Base-by-base conservation (phyloP, 257 asterid genomes). In the Plantago ovata region DNA sequence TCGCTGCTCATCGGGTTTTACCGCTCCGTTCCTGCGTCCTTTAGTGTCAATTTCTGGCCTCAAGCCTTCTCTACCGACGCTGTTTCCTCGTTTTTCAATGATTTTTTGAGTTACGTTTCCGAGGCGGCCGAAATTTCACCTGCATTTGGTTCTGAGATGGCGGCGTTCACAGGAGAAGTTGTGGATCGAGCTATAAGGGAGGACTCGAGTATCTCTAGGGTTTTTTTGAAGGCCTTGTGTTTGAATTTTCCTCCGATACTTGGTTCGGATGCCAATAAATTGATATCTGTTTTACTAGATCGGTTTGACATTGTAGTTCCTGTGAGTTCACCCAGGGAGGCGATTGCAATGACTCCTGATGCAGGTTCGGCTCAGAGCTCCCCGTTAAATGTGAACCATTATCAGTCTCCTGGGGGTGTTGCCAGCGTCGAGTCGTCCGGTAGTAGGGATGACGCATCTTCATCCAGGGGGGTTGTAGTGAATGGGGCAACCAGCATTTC, bases 31-130 rank as follows among this genome's bases (percentile, higher is more conserved):
- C 96, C 96, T 7, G 67, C 74, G 1, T 82, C 97, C 3, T 84
- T 93, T 49, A 60, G 63, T 50, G 74, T 48, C 46, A 65, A 69
- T 32, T 93, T 89, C 73, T 93, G 99, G 99, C 99, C 99, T 23
- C 99, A 84, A 64, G 81, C 97, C 3, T 82, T 79, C 60, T 63
- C 84, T 12, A 14, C 53, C 2, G 97, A 82, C 56, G 72, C 95
- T 10, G 75, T 86, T 61, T 71, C 85, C 15, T 74, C 86, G 1
- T 86, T 93, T 68, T 93, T 63, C 43, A 66, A 59, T 20, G 95
- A 89, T 60, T 84, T 80, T 40, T 66, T 93, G 68, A 46, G 49
- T 50, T 93, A 83, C 65, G 53, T 93, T 48, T 79, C 81, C 32
- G 63, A 55, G 62, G 94, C 97, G 7, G 74, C 83, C 9, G 87